Percentiles rank a stretch among this genome's conserved stretches.
Conservation (phyloP, 2,329 filamentous ascomycete genomes). For the Bipolaris sorokiniana region DNA sequence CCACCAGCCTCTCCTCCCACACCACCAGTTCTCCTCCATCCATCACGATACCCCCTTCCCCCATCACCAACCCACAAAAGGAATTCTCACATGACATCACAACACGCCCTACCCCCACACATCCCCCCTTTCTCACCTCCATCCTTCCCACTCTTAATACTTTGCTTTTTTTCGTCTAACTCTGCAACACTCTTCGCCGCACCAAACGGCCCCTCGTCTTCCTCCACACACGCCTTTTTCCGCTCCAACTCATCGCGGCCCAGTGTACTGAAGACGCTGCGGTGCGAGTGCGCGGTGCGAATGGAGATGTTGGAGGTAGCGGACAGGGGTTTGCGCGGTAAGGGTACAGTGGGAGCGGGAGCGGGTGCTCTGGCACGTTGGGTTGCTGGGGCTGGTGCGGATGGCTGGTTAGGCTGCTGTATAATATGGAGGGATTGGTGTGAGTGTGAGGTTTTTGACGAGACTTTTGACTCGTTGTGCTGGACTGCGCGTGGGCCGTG, state of each 20-base stretch:
- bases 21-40: background rate
- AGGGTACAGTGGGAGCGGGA: background rate
- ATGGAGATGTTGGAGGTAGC: conserved; percentile 4
- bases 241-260: conserved; percentile 42
- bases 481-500: too few relatives aligned
- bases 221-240: conserved; percentile 33
- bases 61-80: too few relatives aligned
- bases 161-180: too few relatives aligned
- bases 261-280: conserved; percentile 33
- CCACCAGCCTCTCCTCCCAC: background rate
- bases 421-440: too few relatives aligned
- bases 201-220: conserved; percentile 35
- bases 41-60: background rate
- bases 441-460: too few relatives aligned
- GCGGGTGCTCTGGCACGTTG: background rate
- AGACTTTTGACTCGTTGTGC: too few relatives aligned
- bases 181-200: conserved; percentile 23
- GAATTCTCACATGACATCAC: conserved; percentile 12
- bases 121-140: background rate
- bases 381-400: too few relatives aligned
- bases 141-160: conserved; percentile 6
- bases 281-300: conserved; percentile 11
- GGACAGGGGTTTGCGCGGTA: background rate
- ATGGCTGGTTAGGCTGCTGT: too few relatives aligned
- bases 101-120: conserved; percentile 11